Evolutionary conservation across 352 stramenopile species (phyloP).

Genomic region (Pythium aquatile): DNA sequence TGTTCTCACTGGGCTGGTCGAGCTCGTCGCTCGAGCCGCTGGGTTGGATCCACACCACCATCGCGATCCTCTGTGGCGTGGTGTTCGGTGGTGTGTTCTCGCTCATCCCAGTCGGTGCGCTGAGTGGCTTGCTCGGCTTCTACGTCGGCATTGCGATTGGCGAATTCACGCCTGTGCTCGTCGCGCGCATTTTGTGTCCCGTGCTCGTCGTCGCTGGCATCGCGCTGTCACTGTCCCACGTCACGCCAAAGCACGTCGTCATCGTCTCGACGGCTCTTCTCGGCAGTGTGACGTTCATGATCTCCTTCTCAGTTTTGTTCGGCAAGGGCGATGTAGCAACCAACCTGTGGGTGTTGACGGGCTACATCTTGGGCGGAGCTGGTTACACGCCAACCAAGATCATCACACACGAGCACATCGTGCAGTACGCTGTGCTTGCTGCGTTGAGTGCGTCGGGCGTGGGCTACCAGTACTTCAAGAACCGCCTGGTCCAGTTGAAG

Average conservation of each 20-base stretch:
- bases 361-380: conserved; percentile 61
- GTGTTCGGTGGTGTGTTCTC: conserved; percentile 71
- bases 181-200: conserved; percentile 53
- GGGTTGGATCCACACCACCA: conserved; percentile 61
- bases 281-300: conserved; percentile 58
- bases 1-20: conserved; percentile 48
- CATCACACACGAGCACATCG: conserved; percentile 54
- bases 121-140: conserved; percentile 66
- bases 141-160: conserved; percentile 58
- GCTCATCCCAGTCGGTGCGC: conserved; percentile 52
- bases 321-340: conserved; percentile 52
- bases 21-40: conserved; percentile 31
- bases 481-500: conserved; percentile 34
- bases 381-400: conserved; percentile 44
- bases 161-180: conserved; percentile 68
- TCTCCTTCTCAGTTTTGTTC: conserved; percentile 77
- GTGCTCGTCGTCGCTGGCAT: conserved; percentile 46
- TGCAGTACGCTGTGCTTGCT: conserved; percentile 60
- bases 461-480: conserved; percentile 48
- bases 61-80: conserved; percentile 68
- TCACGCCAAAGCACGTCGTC: conserved; percentile 59
- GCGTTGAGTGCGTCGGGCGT: conserved; percentile 39
- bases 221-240: conserved; percentile 35
- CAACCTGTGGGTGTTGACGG: conserved; percentile 68
- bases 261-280: conserved; percentile 68